Evolutionary conservation across 345 rosid species (phyloP).

Genomic region (Gossypium australe): DNA sequence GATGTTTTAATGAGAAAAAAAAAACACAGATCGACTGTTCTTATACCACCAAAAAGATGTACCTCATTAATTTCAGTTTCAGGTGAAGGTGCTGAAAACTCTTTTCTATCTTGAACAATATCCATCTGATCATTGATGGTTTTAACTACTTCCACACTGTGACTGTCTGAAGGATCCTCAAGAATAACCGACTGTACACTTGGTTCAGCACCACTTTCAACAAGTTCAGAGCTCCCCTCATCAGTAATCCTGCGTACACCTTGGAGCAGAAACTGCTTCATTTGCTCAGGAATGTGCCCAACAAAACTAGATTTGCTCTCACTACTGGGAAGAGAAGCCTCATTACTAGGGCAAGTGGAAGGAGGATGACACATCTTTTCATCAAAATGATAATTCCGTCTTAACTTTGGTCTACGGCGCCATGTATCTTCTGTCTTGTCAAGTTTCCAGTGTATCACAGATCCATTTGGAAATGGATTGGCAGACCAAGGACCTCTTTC

Average conservation of each 20-base stretch:
- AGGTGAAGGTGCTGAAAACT: constrained; percentile 46
- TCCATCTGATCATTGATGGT: constrained; percentile 58
- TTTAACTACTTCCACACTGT: constrained; percentile 40
- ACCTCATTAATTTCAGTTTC: constrained; percentile 81
- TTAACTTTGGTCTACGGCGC: constrained; percentile 91
- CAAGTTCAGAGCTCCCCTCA: constrained; percentile 63
- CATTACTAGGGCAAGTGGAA: constrained; percentile 40
- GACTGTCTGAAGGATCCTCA: constrained; percentile 48
- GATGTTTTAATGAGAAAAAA: not conserved
- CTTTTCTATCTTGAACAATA: constrained; percentile 47
- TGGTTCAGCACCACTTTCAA: constrained; percentile 52
- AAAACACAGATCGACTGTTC: not conserved
- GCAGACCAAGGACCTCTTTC: constrained; percentile 99
- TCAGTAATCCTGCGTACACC: constrained; percentile 80
- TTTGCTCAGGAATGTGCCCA: constrained; percentile 93
- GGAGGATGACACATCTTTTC: constrained; percentile 71
- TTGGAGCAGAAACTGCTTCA: constrained; percentile 85
- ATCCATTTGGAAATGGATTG: constrained; percentile 76
- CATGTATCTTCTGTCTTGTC: constrained; percentile 96
- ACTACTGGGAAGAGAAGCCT: constrained; percentile 31
- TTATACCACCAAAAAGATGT: constrained; percentile 6
- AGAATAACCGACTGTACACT: constrained; percentile 32
- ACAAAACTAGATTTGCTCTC: constrained; percentile 60
- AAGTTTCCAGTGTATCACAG: constrained; percentile 78
- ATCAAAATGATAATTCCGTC: constrained; percentile 88